Percentiles rank a stretch among this genome's conserved stretches.
Evolutionary conservation across 768 basidiomycete species (phyloP).

Genomic region (Calocybe gangraenosa): DNA sequence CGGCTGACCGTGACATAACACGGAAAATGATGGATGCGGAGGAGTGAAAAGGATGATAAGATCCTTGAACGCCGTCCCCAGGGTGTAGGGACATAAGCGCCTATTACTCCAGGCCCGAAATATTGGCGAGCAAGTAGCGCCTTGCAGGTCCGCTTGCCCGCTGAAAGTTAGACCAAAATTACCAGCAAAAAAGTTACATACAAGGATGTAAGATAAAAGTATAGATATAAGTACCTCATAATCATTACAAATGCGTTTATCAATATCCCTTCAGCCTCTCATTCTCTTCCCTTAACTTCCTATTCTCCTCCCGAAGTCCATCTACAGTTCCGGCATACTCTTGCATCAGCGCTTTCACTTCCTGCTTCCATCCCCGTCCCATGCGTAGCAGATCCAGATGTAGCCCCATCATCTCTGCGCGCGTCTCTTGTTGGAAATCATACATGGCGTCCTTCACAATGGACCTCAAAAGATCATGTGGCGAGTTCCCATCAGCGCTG

Average conservation of each 20-base stretch:
- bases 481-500: conserved; percentile 22
- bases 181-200: not conserved
- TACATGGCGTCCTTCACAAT: conserved; percentile 71
- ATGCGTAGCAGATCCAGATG: conserved; percentile 72
- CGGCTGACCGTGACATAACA: no score
- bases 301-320: conserved; percentile 65
- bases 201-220: not conserved
- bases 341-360: conserved; percentile 58
- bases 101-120: no score
- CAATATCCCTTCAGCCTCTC: conserved; percentile 46
- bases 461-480: conserved; percentile 59
- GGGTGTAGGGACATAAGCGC: no score
- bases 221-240: conserved; percentile 1
- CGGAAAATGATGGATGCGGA: no score
- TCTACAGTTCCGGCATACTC: conserved; percentile 58
- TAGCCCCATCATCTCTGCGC: conserved; percentile 68
- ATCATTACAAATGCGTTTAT: not conserved
- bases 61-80: no score
- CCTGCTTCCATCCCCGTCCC: conserved; percentile 65
- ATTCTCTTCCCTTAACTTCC: conserved; percentile 62
- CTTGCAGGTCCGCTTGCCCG: no score
- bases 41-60: no score
- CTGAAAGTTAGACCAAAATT: no score
- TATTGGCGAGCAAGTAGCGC: no score
- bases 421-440: conserved; percentile 67